Evolutionary conservation across 257 asterid genomes (phyloP), one percentile per base, ranked within the genome.

Genomic region (Cordia subcordata): DNA sequence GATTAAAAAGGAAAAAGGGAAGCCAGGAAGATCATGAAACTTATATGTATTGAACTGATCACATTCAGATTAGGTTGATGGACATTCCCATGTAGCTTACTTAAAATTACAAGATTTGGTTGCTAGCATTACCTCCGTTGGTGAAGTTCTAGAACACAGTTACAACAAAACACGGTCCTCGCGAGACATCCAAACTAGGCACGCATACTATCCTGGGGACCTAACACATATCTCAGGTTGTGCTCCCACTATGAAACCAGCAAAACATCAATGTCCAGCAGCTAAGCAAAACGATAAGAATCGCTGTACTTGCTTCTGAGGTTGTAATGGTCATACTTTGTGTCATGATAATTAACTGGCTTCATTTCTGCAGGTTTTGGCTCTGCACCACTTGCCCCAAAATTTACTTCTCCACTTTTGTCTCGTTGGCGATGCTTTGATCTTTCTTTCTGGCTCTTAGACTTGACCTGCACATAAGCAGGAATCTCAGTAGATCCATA

Each of bases 401-500:
- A 76, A 47, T 39, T 53, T 1, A 69, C 56, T 15, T 86, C 95
- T 19, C 78, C 81, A 4, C 70, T 75, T 60, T 72, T 85, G 71
- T 87, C 96, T 53, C 80, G 70, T 49, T 75, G 86, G 4, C 91
- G 85, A 60, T 89, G 97, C 78, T 88, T 92, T 18, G 79, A 38
- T 68, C 89, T 70, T 39, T 93, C 99, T 70, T 89, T 89, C 80
- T 81, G 94, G 79, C 79, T 82, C 76, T 89, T 93, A 0, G 95
- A 66, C 72, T 85, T 81, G 55, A 72, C 85, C 49, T 85, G 94
- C 15, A 62, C 75, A 22, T 58, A 63, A 21, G 86, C 77, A 70
- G 96, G 85, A 62, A 52, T 79, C 72, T 86, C 99, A 35, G 85
- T 61, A 1, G 89, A 77, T 40, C 87, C 91, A 59, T 81, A 93